These are phyloP conservation scores for Malassezia yamatoensis DNA, from an alignment of 1,284 basidiomycete species.

Conservation along the genomic window DNA sequence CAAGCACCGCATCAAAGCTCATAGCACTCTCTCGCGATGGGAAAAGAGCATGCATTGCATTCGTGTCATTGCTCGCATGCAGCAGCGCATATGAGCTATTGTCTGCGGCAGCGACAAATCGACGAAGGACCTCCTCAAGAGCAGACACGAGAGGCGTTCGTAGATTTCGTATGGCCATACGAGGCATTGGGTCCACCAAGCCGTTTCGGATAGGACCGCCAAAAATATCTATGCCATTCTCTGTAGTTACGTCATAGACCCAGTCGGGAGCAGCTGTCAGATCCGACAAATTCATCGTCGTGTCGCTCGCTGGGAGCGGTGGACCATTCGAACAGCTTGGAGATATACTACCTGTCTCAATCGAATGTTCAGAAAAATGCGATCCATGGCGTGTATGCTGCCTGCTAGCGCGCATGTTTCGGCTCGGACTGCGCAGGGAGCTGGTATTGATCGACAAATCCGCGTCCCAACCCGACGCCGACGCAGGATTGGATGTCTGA, in stretches of 20 bases:
- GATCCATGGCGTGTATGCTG: constrained; percentile 13
- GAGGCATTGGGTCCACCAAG: neutral
- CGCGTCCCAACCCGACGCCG: neutral
- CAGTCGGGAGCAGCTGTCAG: neutral
- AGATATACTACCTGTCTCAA: constrained; percentile 8
- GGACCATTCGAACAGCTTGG: neutral
- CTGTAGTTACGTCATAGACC: neutral
- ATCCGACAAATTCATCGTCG: neutral
- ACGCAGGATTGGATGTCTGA: neutral
- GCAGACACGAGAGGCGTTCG: constrained; percentile 30
- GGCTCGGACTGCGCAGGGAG: neutral
- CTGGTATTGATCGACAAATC: neutral
- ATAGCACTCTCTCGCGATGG: constrained; percentile 56
- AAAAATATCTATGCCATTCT: neutral
- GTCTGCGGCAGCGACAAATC: constrained; percentile 29
- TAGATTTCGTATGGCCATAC: neutral
- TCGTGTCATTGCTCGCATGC: constrained; percentile 20
- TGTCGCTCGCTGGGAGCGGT: neutral
- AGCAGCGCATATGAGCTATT: constrained; percentile 29
- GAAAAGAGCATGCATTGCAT: constrained; percentile 53
- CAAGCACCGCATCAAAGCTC: constrained; percentile 68
- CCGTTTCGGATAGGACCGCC: neutral
- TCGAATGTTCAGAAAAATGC: constrained; percentile 11
- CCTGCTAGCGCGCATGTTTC: neutral
- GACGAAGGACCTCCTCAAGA: constrained; percentile 37